Conservation (phyloP, 179 eudicot genomes). For the Spergularia azorica region DNA sequence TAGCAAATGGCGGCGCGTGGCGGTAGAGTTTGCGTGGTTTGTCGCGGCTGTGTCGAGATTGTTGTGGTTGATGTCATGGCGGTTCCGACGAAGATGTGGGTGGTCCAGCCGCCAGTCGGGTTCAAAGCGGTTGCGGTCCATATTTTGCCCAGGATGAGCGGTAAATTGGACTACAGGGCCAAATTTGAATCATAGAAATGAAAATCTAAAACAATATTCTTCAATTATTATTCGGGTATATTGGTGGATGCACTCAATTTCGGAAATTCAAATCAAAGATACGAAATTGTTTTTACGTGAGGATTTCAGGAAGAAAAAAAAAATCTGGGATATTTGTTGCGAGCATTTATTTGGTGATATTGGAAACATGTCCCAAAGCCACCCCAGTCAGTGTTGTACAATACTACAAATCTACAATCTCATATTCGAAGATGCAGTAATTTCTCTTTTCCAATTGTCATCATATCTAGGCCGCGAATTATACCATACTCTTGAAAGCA, state of each 20-base stretch:
- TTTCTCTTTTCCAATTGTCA: no score
- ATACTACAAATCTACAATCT: no score
- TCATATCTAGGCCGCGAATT: no score
- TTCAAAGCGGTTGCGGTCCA: slow-evolving; percentile 46
- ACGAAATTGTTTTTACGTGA: not conserved
- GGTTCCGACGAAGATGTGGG: slow-evolving; percentile 36
- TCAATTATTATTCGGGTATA: not conserved
- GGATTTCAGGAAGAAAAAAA: not conserved
- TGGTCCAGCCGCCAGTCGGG: slow-evolving; percentile 44
- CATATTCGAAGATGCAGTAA: no score
- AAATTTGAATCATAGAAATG: not conserved
- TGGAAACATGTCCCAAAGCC: not conserved
- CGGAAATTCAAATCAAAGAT: not conserved
- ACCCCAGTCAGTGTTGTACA: no score
- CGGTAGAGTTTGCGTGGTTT: slow-evolving; percentile 49
- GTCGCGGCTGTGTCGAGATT: slow-evolving; percentile 28
- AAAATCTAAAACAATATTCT: not conserved
- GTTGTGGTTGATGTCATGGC: slow-evolving; percentile 55
- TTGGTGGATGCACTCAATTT: not conserved
- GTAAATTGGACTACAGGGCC: not conserved
- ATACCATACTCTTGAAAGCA: no score
- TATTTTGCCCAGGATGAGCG: slow-evolving; percentile 54
- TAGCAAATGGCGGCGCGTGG: slow-evolving; percentile 53
- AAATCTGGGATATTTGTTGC: not conserved
- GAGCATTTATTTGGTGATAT: not conserved